Evolutionary conservation across 768 basidiomycete species (phyloP).

Genomic region (Lentinula detonsa): DNA sequence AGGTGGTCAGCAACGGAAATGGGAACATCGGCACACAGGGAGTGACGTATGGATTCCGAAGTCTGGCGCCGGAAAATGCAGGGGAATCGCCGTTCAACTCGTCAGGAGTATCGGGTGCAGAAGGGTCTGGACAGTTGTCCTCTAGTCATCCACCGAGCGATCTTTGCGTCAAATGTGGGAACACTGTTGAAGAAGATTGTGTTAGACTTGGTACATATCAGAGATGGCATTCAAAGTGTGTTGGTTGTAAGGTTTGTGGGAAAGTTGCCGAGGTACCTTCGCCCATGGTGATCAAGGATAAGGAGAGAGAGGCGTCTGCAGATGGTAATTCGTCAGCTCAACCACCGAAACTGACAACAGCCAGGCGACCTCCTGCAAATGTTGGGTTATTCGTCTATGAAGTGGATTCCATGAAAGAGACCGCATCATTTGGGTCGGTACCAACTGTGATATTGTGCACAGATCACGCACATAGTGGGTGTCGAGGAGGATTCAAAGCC

Average conservation of each 20-base stretch:
- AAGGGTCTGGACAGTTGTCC: constrained; percentile 35
- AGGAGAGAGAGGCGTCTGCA: constrained; percentile 25
- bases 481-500: constrained; percentile 75
- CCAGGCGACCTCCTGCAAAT: constrained; percentile 75
- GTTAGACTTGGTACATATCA: constrained; percentile 93
- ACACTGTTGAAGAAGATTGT: constrained; percentile 97
- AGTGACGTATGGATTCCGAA: constrained; percentile 90
- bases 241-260: constrained; percentile 81
- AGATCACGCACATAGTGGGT: constrained; percentile 65
- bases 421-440: constrained; percentile 63
- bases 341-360: constrained; percentile 54
- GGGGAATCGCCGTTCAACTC: constrained; percentile 73
- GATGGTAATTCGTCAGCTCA: constrained; percentile 23
- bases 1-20: constrained; percentile 31
- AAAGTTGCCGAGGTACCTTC: constrained; percentile 60
- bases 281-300: constrained; percentile 1
- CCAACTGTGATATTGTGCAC: constrained; percentile 73
- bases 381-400: constrained; percentile 77
- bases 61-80: constrained; percentile 86
- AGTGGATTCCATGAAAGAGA: constrained; percentile 60
- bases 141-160: constrained; percentile 80
- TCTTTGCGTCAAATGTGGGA: constrained; percentile 81
- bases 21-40: constrained; percentile 75
- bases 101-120: not conserved
- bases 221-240: constrained; percentile 93